Base-by-base conservation (phyloP, 1,139 yeast genomes). In the Taphrina confusa region DNA sequence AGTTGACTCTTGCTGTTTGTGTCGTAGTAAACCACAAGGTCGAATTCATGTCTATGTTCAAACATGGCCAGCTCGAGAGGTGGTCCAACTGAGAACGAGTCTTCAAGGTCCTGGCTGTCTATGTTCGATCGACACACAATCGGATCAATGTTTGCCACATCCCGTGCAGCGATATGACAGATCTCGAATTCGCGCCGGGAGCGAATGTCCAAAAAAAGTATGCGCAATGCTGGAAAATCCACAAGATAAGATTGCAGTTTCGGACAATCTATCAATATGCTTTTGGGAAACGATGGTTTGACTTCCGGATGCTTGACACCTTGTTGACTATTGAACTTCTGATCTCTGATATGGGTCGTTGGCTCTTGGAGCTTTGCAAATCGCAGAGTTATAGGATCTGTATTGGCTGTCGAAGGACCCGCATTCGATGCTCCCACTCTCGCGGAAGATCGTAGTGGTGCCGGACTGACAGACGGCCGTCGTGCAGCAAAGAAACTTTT, bases 81-180 rank as follows among this genome's bases (percentile, higher is more conserved):
- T 1, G 88, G 82, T 4, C 86, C 74, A 33, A 82, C 71, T 39
- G 80, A 74, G 25, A 91, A 75, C 33, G 80, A 73, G 36, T 77
- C 80, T 66, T 84, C 87, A 28, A 89, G 71, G 59, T 84, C 88
- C 56, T 73, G 75, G 66, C 85, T 91, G 1, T 79, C 76, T 64
- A 79, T 75, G 6, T 74, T 73, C 2, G 74, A 71, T 27, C 78
- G 71, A 39, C 80, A 72, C 4, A 82, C 75, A 3, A 81, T 73
- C 0, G 96, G 96, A 61, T 87, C 95, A 12, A 89, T 79, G 69
- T 90, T 85, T 16, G 87, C 78, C 6, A 84, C 71, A 51, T 84
- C 79, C 1, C 74, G 70, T 34, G 78, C 73, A 20, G 78, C 76
- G 31, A 90, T 81, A 69, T 85, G 95, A 39, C 80, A 79, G 56